Percentiles rank a stretch among this genome's conserved stretches.
These are phyloP conservation scores for Hymenoscyphus salicellus DNA, from an alignment of 2,329 filamentous ascomycete genomes.

Conservation along the genomic window DNA sequence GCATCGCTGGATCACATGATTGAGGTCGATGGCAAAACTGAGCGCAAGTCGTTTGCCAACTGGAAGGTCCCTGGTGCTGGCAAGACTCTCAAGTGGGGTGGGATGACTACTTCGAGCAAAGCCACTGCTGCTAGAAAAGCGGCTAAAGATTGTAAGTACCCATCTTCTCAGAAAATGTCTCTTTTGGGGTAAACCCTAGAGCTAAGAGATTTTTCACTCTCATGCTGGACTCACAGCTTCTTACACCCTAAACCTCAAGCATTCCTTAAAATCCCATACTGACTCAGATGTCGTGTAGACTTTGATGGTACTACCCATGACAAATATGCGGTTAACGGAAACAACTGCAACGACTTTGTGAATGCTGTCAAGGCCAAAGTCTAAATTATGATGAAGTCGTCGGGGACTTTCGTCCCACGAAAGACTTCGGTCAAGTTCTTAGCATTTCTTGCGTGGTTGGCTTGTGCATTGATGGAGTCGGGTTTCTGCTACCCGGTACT, in stretches of 20 bases:
- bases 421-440: background rate
- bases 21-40: background rate
- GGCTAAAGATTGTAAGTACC: too few species aligned
- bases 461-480: background rate
- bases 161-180: too few species aligned
- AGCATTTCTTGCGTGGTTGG: background rate
- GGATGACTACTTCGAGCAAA: background rate
- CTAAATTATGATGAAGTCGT: constrained; percentile 6
- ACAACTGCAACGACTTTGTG: constrained; percentile 4
- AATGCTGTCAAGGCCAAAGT: background rate
- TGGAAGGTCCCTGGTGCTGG: background rate
- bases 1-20: background rate
- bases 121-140: background rate
- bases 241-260: too few species aligned
- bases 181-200: too few species aligned
- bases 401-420: background rate
- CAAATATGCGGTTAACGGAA: background rate
- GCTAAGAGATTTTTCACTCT: too few species aligned
- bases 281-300: too few species aligned
- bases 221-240: too few species aligned
- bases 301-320: background rate
- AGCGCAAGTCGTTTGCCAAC: background rate
- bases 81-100: background rate
- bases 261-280: too few species aligned
- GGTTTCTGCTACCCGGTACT: background rate